Conservation (phyloP, 2,329 filamentous ascomycete species). For the Ophiognomonia clavigignenti-juglandacearum region DNA sequence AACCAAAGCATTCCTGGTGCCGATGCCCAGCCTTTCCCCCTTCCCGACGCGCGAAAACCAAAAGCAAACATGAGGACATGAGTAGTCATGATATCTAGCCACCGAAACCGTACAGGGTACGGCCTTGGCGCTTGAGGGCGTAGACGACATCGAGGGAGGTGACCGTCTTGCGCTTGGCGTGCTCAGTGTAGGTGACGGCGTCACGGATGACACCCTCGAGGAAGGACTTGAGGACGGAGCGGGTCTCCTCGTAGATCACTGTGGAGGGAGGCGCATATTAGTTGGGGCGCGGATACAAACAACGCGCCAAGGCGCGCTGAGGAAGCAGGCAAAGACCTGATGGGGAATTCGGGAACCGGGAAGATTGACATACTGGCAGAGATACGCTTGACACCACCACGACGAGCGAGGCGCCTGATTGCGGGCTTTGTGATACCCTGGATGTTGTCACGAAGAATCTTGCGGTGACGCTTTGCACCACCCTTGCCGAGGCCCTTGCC, state of each 20-base stretch:
- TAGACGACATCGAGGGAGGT: slow-evolving; percentile 62
- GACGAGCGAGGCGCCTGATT: slow-evolving; percentile 95
- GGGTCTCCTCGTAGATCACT: slow-evolving; percentile 82
- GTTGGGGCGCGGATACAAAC: not conserved
- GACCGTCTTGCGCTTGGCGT: slow-evolving; percentile 74
- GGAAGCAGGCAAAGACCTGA: too few species aligned
- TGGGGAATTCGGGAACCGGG: too few species aligned
- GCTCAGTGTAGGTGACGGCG: slow-evolving; percentile 76
- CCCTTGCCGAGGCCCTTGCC: slow-evolving; percentile 98
- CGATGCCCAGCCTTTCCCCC: slow-evolving; percentile 14
- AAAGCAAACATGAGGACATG: slow-evolving; percentile 19
- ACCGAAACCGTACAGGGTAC: slow-evolving; percentile 81
- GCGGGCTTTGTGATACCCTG: slow-evolving; percentile 99
- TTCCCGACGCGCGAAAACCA: slow-evolving; percentile 9
- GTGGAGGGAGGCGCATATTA: slow-evolving; percentile 17
- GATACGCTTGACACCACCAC: slow-evolving; percentile 99
- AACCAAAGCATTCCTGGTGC: slow-evolving; percentile 18
- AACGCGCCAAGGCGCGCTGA: too few species aligned
- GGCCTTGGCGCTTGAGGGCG: slow-evolving; percentile 60
- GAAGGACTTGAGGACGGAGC: slow-evolving; percentile 79
- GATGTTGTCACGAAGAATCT: slow-evolving; percentile 99
- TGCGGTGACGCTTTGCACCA: slow-evolving; percentile 96
- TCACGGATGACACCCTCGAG: slow-evolving; percentile 77
- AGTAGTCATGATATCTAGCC: slow-evolving; percentile 52
- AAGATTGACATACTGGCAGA: slow-evolving; percentile 81